Evolutionary conservation across 2,329 filamentous ascomycete genomes (phyloP), one percentile per base, ranked within the genome.

Genomic region (Aspergillus sp.): DNA sequence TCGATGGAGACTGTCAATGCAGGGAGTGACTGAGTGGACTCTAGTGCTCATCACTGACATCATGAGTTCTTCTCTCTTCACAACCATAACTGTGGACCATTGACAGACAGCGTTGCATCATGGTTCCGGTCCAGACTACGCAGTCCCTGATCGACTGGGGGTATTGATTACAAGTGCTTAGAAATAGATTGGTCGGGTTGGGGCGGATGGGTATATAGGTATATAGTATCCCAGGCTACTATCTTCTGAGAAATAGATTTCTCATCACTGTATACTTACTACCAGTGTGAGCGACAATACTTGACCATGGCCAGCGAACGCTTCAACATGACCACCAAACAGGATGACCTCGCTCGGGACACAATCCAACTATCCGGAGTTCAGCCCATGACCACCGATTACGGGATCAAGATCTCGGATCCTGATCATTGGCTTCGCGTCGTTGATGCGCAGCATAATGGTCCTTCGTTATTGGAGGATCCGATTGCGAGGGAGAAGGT

Each of bases 381-480:
- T 77, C 83, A 83, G 32, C 82, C 84, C 41, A 85, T 92, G 65
- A 94, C 91, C 0, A 89, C 88, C 52, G 91, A 96, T 70, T 91
- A 84, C 77, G 92, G 92, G 21, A 86, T 89, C 27, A 91, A 88
- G 75, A 84, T 92, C 69, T 78, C 80, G 44, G 89, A 89, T 68
- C 88, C 88, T 1, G 92, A 96, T 70, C 84, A 92, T 71, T 95
- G 90, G 91, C 80, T 96, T 57, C 86, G 84, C 55, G 82, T 88
- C 5, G 83, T 80, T 25, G 86, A 78, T 38, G 81, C 86, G 3
- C 83, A 90, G 50, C 80, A 86, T 58, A 86, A 82, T 2, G 91
- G 91, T 0, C 89, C 91, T 0, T 74, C 76, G 68, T 78, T 93
- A 0, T 73, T 95, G 2, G 90, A 95, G 70, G 91, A 95, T 64